Percentiles rank a stretch among this genome's conserved stretches.
phyloP scores from a whole-genome alignment of 2,329 filamentous ascomycete genomes.

The Ascochyta viciae-villosae region DNA sequence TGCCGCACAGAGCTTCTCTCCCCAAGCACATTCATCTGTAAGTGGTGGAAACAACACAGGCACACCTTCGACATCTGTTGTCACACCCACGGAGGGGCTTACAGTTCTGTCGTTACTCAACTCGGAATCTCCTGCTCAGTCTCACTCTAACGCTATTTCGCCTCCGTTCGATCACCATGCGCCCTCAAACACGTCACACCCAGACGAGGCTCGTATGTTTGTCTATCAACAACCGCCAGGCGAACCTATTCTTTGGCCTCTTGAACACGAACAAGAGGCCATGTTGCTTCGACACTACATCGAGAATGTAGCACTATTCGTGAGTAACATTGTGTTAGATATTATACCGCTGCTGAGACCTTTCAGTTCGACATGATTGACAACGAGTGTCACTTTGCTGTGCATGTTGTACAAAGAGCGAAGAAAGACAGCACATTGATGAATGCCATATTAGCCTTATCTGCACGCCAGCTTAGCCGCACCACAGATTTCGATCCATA shows the following conservation, averaged over 20 bases:
- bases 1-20: constrained; percentile 15
- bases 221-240: constrained; percentile 41
- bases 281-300: constrained; percentile 48
- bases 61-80: constrained; percentile 26
- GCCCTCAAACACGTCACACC: constrained; percentile 14
- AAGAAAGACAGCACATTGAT: constrained; percentile 50
- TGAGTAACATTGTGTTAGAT: constrained; percentile 16
- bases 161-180: constrained; percentile 25
- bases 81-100: constrained; percentile 39
- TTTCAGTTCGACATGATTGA: constrained; percentile 48
- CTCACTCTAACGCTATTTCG: constrained; percentile 21
- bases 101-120: constrained; percentile 46
- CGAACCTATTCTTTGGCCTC: constrained; percentile 43
- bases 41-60: constrained; percentile 21
- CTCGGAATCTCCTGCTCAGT: constrained; percentile 38
- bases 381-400: constrained; percentile 41
- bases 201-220: constrained; percentile 26
- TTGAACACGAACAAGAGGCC: constrained; percentile 47
- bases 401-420: constrained; percentile 46
- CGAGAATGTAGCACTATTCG: constrained; percentile 47
- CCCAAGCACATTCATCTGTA: constrained; percentile 21
- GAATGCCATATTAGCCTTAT: constrained; percentile 53
- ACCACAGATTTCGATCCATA: constrained; percentile 50
- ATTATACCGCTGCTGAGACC: neutral
- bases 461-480: constrained; percentile 52